phyloP scores from a whole-genome alignment of 768 basidiomycete genomes.

The Vishniacozyma victoriae region DNA sequence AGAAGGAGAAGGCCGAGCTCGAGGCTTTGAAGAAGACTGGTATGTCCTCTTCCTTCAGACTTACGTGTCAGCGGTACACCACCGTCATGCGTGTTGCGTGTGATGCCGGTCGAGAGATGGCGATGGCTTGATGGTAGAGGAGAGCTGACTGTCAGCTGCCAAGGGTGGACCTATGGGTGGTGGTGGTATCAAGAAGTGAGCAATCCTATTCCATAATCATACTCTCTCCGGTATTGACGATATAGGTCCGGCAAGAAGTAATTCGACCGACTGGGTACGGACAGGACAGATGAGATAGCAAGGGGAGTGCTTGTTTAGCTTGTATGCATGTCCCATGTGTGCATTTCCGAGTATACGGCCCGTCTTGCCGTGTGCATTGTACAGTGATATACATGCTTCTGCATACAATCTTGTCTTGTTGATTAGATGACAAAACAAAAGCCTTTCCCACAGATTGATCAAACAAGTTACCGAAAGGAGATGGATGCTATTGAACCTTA shows the following conservation, averaged over 20 bases:
- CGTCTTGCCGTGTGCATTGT: background rate
- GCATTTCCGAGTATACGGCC: background rate
- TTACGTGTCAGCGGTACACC: background rate
- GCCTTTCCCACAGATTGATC: background rate
- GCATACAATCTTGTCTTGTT: too few species aligned
- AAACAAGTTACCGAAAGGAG: background rate
- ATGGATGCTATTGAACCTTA: background rate
- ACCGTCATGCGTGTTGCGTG: background rate
- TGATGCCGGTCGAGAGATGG: background rate
- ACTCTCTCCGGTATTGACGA: background rate
- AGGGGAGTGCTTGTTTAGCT: too few species aligned
- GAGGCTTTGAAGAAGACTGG: constrained; percentile 26
- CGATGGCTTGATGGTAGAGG: background rate
- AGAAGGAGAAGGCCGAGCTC: constrained; percentile 24
- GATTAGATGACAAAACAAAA: background rate
- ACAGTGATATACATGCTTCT: background rate
- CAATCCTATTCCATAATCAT: background rate
- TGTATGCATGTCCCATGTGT: background rate
- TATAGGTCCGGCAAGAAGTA: constrained; percentile 35
- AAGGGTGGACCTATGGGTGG: constrained; percentile 36
- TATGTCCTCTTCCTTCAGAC: constrained; percentile 2
- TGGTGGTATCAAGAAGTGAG: constrained; percentile 42
- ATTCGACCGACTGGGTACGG: too few species aligned
- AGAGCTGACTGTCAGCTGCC: constrained; percentile 8
- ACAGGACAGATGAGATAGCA: too few species aligned